Evolutionary conservation across 495 filamentous ascomycete genomes (phyloP), one percentile per base, ranked within the genome.

Genomic region (Penicillium goetzii): DNA sequence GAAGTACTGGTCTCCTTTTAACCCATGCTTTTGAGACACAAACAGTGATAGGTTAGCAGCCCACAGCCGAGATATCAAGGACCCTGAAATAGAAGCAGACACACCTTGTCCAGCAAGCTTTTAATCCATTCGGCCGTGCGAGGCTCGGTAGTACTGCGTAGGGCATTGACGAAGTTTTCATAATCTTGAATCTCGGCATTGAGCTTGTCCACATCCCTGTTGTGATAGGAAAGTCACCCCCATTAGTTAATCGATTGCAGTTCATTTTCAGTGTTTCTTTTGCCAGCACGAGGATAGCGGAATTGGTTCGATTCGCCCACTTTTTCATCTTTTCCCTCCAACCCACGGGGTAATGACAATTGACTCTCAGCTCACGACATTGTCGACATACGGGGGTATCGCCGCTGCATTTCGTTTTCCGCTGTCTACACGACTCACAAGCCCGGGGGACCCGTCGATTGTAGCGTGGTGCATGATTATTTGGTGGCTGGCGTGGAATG

Each of bases 341-440:
- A 23, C 83, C 85, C 38, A 86, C 80, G 1, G 78, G 80, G 70
- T 88, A 89, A 11, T 72, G 64, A 62, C 86, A 89, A 9, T 38
- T 50, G 14, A 82, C 69, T 50, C 76, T 74, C 53, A 85, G 76
- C 59, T 85, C 82, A 59, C 76, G 73, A 66, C 86, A 89, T 65
- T 88, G 84, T 56, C 80, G 77, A 70, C 86, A 89, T 9, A 78
- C 63, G 3, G 86, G 86, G n/a, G 77, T 79, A 53, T 80, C 82
- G 30, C 86, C 86, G 62, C 80, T 84, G 69, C 85, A 88, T 72
- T 88, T 88, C 47, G 85, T 85, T 65, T 89, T 89, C 41, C 89
- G 80, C 64, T 89, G 84, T 49, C 89, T 76, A 75, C 89, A 92
- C 11, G 88, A 88, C 83, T 89, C 89, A 67, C 89, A 92, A 11